Conservation (phyloP, 176 grass and related monocot genomes). For the Tillandsia fasciculata region DNA sequence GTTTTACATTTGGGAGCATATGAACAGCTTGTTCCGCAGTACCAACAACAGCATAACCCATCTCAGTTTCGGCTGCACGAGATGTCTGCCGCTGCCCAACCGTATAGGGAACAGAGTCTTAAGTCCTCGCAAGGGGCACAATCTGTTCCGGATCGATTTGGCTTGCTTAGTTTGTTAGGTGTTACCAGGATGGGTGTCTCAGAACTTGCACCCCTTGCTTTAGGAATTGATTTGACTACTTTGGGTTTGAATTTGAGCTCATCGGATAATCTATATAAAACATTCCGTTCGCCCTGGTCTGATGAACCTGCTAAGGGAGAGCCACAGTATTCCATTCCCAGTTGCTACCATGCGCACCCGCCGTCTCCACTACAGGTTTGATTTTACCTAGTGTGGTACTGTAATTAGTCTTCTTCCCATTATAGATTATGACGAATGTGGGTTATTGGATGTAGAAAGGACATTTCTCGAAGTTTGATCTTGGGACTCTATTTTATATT, state of each 20-base stretch:
- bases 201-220: conserved; percentile 17
- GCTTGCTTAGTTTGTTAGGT: conserved; percentile 11
- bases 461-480: conserved; percentile 14
- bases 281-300: conserved; percentile 28
- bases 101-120: conserved; percentile 23
- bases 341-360: conserved; percentile 17
- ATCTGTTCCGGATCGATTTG: conserved; percentile 20
- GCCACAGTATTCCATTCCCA: conserved; percentile 19
- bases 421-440: neutral
- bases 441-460: conserved; percentile 13
- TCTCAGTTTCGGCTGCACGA: conserved; percentile 22
- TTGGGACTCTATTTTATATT: conserved; percentile 17
- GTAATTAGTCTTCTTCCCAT: neutral
- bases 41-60: conserved; percentile 19
- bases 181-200: conserved; percentile 18
- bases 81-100: conserved; percentile 18
- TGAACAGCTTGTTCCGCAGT: conserved; percentile 28
- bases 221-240: conserved; percentile 26
- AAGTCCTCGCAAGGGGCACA: conserved; percentile 14
- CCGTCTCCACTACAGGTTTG: conserved; percentile 17
- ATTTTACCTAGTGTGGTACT: neutral
- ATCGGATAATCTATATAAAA: conserved; percentile 25
- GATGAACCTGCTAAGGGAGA: conserved; percentile 22
- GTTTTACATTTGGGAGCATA: conserved; percentile 11
- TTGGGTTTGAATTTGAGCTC: conserved; percentile 25